Percentiles rank a stretch among this genome's conserved stretches.
Conservation (phyloP, 2,329 filamentous ascomycete genomes). For the Cordyceps cateniannulata region DNA sequence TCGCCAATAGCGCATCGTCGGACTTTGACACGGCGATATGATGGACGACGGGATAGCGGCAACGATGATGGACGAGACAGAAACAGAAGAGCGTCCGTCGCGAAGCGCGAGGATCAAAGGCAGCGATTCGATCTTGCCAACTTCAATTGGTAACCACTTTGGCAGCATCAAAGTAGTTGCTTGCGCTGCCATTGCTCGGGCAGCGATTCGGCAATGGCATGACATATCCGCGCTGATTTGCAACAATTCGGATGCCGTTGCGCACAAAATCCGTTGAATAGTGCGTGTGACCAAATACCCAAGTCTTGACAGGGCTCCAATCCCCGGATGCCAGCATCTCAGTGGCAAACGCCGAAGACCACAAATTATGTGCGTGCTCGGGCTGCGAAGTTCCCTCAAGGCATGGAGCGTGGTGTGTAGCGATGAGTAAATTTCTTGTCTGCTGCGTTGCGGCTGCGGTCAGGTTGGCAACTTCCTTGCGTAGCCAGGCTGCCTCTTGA, state of each 20-base stretch:
- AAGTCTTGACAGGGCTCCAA: constrained; percentile 29
- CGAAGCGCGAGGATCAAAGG: too few relatives aligned
- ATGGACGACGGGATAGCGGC: too few relatives aligned
- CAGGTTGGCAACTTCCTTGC: constrained; percentile 25
- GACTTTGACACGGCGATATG: too few relatives aligned
- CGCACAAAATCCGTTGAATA: constrained; percentile 31
- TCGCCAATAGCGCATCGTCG: too few relatives aligned
- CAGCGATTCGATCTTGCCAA: too few relatives aligned
- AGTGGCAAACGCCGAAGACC: constrained; percentile 46
- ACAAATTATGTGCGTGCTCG: constrained; percentile 38
- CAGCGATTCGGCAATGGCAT: not conserved
- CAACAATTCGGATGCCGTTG: constrained; percentile 31
- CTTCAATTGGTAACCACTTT: not conserved
- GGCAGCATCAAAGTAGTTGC: not conserved
- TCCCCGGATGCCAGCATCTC: constrained; percentile 30
- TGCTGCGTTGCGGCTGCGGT: constrained; percentile 16
- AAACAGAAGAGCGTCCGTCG: too few relatives aligned
- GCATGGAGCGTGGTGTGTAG: constrained; percentile 54
- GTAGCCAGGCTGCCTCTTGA: constrained; percentile 45
- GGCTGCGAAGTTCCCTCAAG: constrained; percentile 41
- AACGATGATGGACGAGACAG: too few relatives aligned
- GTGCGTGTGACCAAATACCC: constrained; percentile 46
- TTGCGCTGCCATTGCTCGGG: not conserved
- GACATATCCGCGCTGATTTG: constrained; percentile 40
- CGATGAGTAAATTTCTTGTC: constrained; percentile 35